Evolutionary conservation across 371 early-diverging fungal genomes (phyloP).

Genomic region (Mucor racemosus): DNA sequence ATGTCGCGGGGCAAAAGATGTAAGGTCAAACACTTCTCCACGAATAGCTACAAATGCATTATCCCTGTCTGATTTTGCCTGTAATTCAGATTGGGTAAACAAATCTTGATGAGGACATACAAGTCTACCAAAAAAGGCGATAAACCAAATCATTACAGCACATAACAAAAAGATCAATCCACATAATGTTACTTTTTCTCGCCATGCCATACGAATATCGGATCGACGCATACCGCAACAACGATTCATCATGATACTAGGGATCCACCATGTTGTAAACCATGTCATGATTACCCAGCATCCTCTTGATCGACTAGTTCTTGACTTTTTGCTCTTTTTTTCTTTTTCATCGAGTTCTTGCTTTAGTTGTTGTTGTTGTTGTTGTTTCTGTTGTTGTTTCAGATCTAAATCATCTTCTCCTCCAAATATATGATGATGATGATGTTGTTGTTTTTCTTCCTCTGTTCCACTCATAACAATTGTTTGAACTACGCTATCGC

Average conservation of each 20-base stretch:
- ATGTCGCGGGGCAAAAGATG: slow-evolving; percentile 65
- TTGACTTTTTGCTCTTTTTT: slow-evolving; percentile 20
- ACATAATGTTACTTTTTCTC: slow-evolving; percentile 84
- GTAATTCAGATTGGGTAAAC: slow-evolving; percentile 59
- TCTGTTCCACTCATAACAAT: not conserved
- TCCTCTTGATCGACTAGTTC: slow-evolving; percentile 51
- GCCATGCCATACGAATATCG: slow-evolving; percentile 89
- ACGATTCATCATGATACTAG: slow-evolving; percentile 60
- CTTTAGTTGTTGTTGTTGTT: not conserved
- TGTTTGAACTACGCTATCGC: slow-evolving; percentile 19
- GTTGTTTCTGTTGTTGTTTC: not conserved
- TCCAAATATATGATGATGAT: slow-evolving; percentile 18
- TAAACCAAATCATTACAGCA: slow-evolving; percentile 54
- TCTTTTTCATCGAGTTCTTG: not conserved
- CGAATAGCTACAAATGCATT: slow-evolving; percentile 68
- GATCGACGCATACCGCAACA: slow-evolving; percentile 72
- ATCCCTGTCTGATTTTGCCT: slow-evolving; percentile 42
- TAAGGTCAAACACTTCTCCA: slow-evolving; percentile 77
- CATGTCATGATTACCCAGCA: slow-evolving; percentile 86
- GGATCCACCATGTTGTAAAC: slow-evolving; percentile 90
- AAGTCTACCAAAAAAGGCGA: slow-evolving; percentile 81
- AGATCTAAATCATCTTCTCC: not conserved
- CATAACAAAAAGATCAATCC: slow-evolving; percentile 71
- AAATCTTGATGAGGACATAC: slow-evolving; percentile 87
- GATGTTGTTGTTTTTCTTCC: slow-evolving; percentile 20